Percentiles rank a stretch among this genome's conserved stretches.
These are phyloP conservation scores for Spathaspora gorwiae DNA, from an alignment of 805 yeast species.

Conservation along the genomic window DNA sequence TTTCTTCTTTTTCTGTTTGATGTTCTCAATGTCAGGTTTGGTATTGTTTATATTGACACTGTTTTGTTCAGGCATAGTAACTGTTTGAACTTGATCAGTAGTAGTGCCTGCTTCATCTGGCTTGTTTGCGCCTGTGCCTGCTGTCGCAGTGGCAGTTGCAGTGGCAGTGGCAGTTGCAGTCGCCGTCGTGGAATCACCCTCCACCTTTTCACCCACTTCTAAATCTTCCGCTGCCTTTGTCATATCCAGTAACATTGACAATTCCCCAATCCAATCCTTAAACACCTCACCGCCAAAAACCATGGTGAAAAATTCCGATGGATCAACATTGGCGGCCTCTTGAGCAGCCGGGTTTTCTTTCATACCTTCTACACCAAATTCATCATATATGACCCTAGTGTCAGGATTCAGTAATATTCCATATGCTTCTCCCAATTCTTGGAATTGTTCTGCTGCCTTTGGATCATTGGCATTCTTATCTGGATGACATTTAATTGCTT, in stretches of 20 bases:
- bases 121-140: not conserved
- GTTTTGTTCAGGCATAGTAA: not conserved
- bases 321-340: slow-evolving; percentile 70
- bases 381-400: slow-evolving; percentile 71
- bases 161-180: not conserved
- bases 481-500: slow-evolving; percentile 88
- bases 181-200: slow-evolving; percentile 5
- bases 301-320: slow-evolving; percentile 74
- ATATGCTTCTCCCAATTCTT: slow-evolving; percentile 62
- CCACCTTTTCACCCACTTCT: slow-evolving; percentile 35
- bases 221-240: slow-evolving; percentile 54
- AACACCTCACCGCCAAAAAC: slow-evolving; percentile 85
- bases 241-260: slow-evolving; percentile 68
- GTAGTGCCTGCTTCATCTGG: not conserved
- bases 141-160: not conserved
- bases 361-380: slow-evolving; percentile 58
- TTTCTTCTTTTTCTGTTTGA: slow-evolving; percentile 26
- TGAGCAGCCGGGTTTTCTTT: slow-evolving; percentile 58
- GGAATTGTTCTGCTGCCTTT: slow-evolving; percentile 81
- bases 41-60: not conserved
- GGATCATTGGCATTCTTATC: slow-evolving; percentile 97
- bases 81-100: not conserved
- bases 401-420: slow-evolving; percentile 74
- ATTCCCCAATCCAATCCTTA: slow-evolving; percentile 80
- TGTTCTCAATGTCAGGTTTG: slow-evolving; percentile 13